Evolutionary conservation across 306 rosid genomes (phyloP).

Genomic region (Begonia loranthoides): DNA sequence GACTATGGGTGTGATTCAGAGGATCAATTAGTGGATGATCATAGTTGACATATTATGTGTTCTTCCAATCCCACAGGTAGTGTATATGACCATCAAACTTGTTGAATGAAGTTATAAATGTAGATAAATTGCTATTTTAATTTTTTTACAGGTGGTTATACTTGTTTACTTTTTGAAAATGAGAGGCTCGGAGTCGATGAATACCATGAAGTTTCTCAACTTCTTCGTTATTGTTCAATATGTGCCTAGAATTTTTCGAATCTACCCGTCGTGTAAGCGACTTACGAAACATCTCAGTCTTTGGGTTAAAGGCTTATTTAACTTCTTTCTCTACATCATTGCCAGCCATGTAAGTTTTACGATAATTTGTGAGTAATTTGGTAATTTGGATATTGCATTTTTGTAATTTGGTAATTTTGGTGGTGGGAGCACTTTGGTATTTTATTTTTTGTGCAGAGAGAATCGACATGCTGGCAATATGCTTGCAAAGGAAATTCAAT

Average conservation of each 20-base stretch:
- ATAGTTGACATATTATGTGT: too few relatives aligned
- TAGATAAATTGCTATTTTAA: too few relatives aligned
- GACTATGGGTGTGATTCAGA: too few relatives aligned
- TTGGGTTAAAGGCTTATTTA: conserved; percentile 11
- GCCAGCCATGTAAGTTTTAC: conserved; percentile 9
- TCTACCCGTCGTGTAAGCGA: conserved; percentile 2
- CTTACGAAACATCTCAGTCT: neutral
- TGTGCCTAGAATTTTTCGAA: conserved; percentile 10
- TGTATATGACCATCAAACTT: too few relatives aligned
- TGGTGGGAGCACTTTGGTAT: conserved; percentile 9
- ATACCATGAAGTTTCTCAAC: neutral
- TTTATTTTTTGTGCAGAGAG: too few relatives aligned
- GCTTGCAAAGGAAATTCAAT: too few relatives aligned
- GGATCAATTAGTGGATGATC: conserved; percentile 1
- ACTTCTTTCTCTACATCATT: conserved; percentile 6
- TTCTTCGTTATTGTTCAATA: conserved; percentile 6
- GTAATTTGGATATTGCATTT: neutral
- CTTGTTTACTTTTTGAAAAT: too few relatives aligned
- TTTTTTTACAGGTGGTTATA: too few relatives aligned
- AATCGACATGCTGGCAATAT: too few relatives aligned
- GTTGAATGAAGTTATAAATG: too few relatives aligned
- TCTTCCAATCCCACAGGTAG: too few relatives aligned
- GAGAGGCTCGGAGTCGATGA: neutral
- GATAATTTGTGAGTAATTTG: neutral
- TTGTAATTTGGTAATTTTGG: neutral